phyloP scores from a whole-genome alignment of 106 monocot species.

The Acanthochlamys bracteata region DNA sequence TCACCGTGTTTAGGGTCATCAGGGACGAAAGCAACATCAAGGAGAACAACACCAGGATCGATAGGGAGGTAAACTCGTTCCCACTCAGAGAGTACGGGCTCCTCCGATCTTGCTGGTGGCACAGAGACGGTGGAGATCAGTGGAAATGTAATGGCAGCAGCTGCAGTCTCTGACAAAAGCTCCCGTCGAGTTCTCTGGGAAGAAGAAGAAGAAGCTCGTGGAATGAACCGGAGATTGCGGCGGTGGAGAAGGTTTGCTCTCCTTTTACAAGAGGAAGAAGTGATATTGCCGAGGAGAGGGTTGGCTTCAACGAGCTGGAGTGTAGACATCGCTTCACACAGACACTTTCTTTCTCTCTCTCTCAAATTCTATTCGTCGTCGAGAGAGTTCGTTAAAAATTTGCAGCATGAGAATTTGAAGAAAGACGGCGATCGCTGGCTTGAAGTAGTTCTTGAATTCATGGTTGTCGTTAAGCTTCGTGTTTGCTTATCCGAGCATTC shows the following conservation, averaged over 20 bases:
- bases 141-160: conserved; percentile 20
- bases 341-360: background rate
- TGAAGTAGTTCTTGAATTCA: too few species aligned
- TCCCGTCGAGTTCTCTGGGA: conserved; percentile 36
- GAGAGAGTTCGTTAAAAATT: too few species aligned
- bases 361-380: background rate
- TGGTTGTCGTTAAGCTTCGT: too few species aligned
- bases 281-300: conserved; percentile 19
- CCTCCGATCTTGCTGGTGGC: conserved; percentile 31
- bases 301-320: conserved; percentile 27
- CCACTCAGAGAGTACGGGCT: conserved; percentile 80
- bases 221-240: conserved; percentile 6
- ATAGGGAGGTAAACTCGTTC: conserved; percentile 85
- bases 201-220: background rate
- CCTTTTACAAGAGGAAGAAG: conserved; percentile 18
- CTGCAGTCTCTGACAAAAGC: conserved; percentile 50
- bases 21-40: conserved; percentile 89
- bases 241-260: background rate
- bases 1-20: conserved; percentile 75
- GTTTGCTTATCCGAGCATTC: too few species aligned
- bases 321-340: conserved; percentile 14
- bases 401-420: too few species aligned
- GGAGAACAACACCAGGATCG: conserved; percentile 87
- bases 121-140: conserved; percentile 6
- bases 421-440: too few species aligned